Evolutionary conservation across 495 filamentous ascomycete genomes (phyloP), one percentile per base, ranked within the genome.

Genomic region (Penicillium lagena): DNA sequence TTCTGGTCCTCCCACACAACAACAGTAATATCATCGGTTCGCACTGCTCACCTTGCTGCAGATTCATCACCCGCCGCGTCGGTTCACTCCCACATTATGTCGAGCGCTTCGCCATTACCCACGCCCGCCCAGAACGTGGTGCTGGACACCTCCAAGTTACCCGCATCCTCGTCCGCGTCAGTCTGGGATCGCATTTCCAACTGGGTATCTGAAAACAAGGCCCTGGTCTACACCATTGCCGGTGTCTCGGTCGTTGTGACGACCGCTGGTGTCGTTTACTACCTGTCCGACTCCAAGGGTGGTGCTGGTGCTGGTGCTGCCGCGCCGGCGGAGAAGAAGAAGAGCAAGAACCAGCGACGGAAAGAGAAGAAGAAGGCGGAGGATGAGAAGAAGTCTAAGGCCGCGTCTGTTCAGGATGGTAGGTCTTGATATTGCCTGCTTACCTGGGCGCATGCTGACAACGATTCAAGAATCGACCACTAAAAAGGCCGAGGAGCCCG

Each of bases 141-240:
- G 58, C 64, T 77, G 47, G 73, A 72, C 58, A 72, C 66, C 43
- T 62, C 75, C 54, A 70, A 64, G 39, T 65, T 74, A 35, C 59
- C 76, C 37, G 61, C 73, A 37, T 59, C 78, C 29, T 67, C 74
- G 42, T 60, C 77, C 40, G 77, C 85, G 47, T 89, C 90, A 14
- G 60, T 94, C 42, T 95, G 89, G 89, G 84, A 91, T 65, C 82
- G 90, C 47, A 67, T 96, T 58, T 86, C 89, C 50, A 86, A 78
- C 65, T 98, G 91, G 89, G 88, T 85, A 17, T 89, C 90, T 0
- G 93, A 97, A 57, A 85, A 98, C 63, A 98, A 96, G 70, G 86
- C 85, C 34, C 73, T 90, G 37, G 93, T 96, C 33, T 98, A 96
- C 66, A 95, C 94, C 50, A 86, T 96, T 68, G 89, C 89, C 45